Percentiles rank a stretch among this genome's conserved stretches.
These are phyloP conservation scores for Zelonia costaricensis DNA, from an alignment of 208 protist species.

Conservation along the genomic window DNA sequence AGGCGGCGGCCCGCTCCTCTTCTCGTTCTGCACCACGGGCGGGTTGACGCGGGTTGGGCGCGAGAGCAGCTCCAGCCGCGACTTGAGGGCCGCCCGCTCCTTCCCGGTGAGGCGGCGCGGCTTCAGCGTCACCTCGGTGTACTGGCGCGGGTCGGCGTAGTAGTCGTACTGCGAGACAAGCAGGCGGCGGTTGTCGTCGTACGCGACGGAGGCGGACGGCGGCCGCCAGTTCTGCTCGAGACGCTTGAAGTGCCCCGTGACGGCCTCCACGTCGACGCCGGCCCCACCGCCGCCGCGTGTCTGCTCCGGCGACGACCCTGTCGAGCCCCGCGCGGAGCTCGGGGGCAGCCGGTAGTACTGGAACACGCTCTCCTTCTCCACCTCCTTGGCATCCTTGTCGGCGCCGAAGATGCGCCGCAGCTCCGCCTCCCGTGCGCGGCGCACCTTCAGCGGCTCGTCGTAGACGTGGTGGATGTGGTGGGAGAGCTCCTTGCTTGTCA, in stretches of 20 bases:
- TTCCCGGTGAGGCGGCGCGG: slow-evolving; percentile 13
- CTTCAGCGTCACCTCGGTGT: slow-evolving; percentile 27
- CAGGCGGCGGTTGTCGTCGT: slow-evolving; percentile 55
- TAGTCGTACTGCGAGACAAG: slow-evolving; percentile 61
- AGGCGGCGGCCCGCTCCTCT: slow-evolving; percentile 31
- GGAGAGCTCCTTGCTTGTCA: slow-evolving; percentile 36
- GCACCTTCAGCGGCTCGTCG: slow-evolving; percentile 49
- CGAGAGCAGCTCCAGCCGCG: slow-evolving; percentile 45
- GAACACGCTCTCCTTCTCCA: slow-evolving; percentile 25
- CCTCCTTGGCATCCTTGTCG: slow-evolving; percentile 16
- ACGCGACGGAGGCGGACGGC: slow-evolving; percentile 43
- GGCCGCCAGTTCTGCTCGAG: slow-evolving; percentile 58
- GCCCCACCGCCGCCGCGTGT: not conserved
- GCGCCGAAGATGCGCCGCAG: slow-evolving; percentile 42
- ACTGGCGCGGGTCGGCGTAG: slow-evolving; percentile 38
- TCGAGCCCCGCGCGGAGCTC: slow-evolving; percentile 1
- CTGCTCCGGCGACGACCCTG: slow-evolving; percentile 11
- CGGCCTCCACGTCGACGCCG: slow-evolving; percentile 1
- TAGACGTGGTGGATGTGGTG: slow-evolving; percentile 72
- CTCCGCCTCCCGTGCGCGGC: slow-evolving; percentile 36
- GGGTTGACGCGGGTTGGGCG: slow-evolving; percentile 52
- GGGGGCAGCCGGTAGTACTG: slow-evolving; percentile 26
- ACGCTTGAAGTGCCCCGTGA: slow-evolving; percentile 23
- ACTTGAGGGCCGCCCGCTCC: slow-evolving; percentile 29
- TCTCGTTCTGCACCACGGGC: slow-evolving; percentile 31